Percentiles rank a stretch among this genome's conserved stretches.
phyloP scores from a whole-genome alignment of 192 early-diverging fungal species.

The Rhizoclosmatium globosum region DNA sequence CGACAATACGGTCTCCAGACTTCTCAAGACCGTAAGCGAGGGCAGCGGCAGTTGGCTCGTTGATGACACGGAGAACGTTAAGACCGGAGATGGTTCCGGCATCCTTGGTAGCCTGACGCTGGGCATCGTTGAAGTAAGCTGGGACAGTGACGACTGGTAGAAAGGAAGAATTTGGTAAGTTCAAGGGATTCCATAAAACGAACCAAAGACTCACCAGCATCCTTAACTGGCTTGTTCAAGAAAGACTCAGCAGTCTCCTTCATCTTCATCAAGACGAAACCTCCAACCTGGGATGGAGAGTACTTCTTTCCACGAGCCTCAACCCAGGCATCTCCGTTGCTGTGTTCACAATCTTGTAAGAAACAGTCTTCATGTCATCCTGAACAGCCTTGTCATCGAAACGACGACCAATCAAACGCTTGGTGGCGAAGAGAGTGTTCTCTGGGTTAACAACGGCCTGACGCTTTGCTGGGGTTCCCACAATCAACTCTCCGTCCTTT shows the following conservation, averaged over 20 bases:
- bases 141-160: constrained; percentile 89
- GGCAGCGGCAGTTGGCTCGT: constrained; percentile 95
- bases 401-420: constrained; percentile 95
- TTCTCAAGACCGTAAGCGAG: constrained; percentile 91
- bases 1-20: constrained; percentile 85
- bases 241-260: constrained; percentile 90
- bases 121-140: constrained; percentile 98
- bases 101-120: constrained; percentile 96
- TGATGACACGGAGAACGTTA: constrained; percentile 92
- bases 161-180: constrained; percentile 3
- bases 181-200: not conserved
- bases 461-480: constrained; percentile 96
- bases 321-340: constrained; percentile 98
- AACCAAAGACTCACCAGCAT: constrained; percentile 68
- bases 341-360: constrained; percentile 96
- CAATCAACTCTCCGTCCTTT: constrained; percentile 95
- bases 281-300: constrained; percentile 95
- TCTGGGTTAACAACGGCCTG: constrained; percentile 99
- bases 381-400: constrained; percentile 90
- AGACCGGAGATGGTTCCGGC: constrained; percentile 91
- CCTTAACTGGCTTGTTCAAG: constrained; percentile 82
- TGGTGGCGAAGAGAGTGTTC: constrained; percentile 97
- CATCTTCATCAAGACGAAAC: constrained; percentile 98
- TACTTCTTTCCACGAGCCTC: constrained; percentile 94
- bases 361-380: constrained; percentile 86